Evolutionary conservation across 306 rosid genomes (phyloP), one percentile per base, ranked within the genome.

Genomic region (Abrus precatorius): DNA sequence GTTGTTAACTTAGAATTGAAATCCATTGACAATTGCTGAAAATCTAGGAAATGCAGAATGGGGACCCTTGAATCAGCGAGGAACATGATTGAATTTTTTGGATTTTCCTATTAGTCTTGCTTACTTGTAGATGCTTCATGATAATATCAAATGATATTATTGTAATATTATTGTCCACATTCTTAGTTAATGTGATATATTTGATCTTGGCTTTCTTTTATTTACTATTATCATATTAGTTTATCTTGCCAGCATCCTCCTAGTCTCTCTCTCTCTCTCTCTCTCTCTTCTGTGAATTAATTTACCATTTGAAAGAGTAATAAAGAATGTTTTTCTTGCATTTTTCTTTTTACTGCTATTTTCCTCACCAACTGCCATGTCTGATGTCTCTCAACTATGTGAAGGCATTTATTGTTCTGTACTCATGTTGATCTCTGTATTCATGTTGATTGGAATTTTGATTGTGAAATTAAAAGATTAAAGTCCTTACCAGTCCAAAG

Each of bases 1-100:
- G 64, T 72, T 33, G 74, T 63, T 27, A 56, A 76, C 71, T 63
- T 62, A 27, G 77, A 80, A 76, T 48, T 72, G 53, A 69, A 64
- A 76, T 38, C 50, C 60, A 70, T 13, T 29, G 34, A n/a, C 40
- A 49, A 33, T 52, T 64, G 57, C 36, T 71, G 59, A 76, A 62
- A 69, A 63, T 54, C 56, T 70, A 8, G 66, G 52, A 66, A 13
- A 62, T 54, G 47, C 62, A 40, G 14, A 36, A 54, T 56, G 44
- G 40, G 34, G 60, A 14, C 69, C 30, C 53, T 30, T 85, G 44
- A 59, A 52, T 20, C 20, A 61, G 27, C 55, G 59, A 32, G 28
- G 45, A 47, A 11, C 32, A 34, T 49, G 44, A 56, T 77, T 75
- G 47, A 56, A 64, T 65, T 64, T 64, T 48, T 81, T 75, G 68